Conservation (phyloP, 2,329 filamentous ascomycete genomes). For the Drechslerella dactyloides region DNA sequence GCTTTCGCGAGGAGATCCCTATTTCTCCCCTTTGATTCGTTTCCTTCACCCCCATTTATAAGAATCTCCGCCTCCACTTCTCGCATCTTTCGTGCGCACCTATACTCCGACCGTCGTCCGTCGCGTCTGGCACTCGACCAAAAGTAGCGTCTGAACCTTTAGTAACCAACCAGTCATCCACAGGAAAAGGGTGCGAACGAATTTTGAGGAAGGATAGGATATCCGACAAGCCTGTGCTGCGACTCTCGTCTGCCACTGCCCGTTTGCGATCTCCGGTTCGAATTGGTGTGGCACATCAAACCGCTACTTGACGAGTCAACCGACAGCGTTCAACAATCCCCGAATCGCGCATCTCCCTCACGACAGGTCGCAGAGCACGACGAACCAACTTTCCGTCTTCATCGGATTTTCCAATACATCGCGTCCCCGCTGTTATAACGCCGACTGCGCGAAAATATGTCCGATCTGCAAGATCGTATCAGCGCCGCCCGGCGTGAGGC, state of each 20-base stretch:
- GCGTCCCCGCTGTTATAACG: conserved; percentile 5
- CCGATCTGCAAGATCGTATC: conserved; percentile 75
- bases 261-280: conserved; percentile 20
- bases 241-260: conserved; percentile 5
- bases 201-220: not conserved
- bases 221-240: conserved; percentile 5
- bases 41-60: conserved; percentile 50
- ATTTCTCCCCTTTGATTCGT: conserved; percentile 50
- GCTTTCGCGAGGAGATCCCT: conserved; percentile 51
- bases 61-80: conserved; percentile 46
- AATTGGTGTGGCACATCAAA: conserved; percentile 22
- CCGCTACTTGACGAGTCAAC: not conserved
- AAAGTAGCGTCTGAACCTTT: conserved; percentile 19
- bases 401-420: not conserved
- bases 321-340: conserved; percentile 26
- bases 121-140: conserved; percentile 45
- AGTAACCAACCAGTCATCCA: conserved; percentile 49
- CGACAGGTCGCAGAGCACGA: conserved; percentile 28
- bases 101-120: conserved; percentile 29
- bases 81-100: conserved; percentile 11
- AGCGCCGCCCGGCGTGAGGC: conserved; percentile 94
- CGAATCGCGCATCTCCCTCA: conserved; percentile 19
- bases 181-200: conserved; percentile 12
- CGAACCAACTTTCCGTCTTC: conserved; percentile 8
- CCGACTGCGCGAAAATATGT: conserved; percentile 39